Conservation (phyloP, 352 stramenopile genomes). For the Phytopythium helicoides region DNA sequence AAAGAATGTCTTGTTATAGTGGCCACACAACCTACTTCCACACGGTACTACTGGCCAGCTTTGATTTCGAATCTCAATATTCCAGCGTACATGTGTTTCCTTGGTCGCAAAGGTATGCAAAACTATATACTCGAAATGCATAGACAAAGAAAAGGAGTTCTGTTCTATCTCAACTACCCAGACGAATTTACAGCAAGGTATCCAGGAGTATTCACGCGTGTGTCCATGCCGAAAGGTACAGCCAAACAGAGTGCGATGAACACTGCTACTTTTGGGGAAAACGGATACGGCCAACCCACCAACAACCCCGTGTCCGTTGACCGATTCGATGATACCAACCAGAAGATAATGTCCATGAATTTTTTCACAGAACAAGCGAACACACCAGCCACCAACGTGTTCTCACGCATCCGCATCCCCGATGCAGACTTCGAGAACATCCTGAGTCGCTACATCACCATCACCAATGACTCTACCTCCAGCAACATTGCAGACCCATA, state of each 20-base stretch:
- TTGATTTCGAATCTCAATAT: conserved; percentile 22
- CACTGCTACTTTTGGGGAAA: conserved; percentile 22
- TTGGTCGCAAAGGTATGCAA: conserved; percentile 9
- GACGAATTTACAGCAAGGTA: conserved; percentile 19
- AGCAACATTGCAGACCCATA: conserved; percentile 2
- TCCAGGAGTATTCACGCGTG: conserved; percentile 12
- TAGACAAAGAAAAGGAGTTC: conserved; percentile 6
- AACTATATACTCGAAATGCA: conserved; percentile 13
- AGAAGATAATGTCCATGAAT: conserved; percentile 26
- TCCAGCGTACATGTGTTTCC: conserved; percentile 21
- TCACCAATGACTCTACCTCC: not conserved
- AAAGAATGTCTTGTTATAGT: conserved; percentile 26
- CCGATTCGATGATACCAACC: conserved; percentile 24
- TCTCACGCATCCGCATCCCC: conserved; percentile 9
- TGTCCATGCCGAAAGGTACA: conserved; percentile 21
- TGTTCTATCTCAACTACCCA: conserved; percentile 32
- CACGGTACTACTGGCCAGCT: conserved; percentile 16
- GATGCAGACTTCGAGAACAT: conserved; percentile 11
- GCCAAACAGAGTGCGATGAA: conserved; percentile 4
- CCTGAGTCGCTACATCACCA: not conserved
- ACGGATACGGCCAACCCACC: conserved; percentile 15
- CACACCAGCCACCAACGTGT: not conserved
- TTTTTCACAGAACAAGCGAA: conserved; percentile 2
- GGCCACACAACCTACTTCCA: conserved; percentile 7
- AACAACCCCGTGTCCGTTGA: conserved; percentile 25